Base-by-base conservation (phyloP, 441 rosid genomes). In the Erodium trifolium region DNA sequence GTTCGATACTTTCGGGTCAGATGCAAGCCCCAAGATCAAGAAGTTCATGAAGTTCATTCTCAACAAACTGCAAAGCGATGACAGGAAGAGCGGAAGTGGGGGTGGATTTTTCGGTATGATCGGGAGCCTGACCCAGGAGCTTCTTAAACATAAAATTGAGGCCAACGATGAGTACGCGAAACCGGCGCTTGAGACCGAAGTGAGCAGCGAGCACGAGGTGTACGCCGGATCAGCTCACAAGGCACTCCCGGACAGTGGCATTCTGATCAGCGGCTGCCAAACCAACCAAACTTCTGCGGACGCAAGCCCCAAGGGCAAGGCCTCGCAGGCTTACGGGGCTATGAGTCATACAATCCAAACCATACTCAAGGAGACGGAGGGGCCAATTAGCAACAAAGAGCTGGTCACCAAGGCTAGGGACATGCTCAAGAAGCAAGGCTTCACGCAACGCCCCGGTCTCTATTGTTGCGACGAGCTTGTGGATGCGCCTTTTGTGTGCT, bases 261-360 rank as follows among this genome's bases (percentile, higher is more conserved):
- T 93, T 81, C 79, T 93, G 74, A 80, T 91, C 59, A 93, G 98
- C 1, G 96, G 98, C 59, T 92, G 98, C 71, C 98, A 92, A 75
- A 86, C 86, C 10, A 78, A 88, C 80, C 96, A 93, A 80, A 89
- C 97, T 45, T 93, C 98, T n/a, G 98, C 97, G 0, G 98, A 93
- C 62, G 98, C 98, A 2, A 87, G 83, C 71, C 98, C 98, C n/a
- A 73, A 83, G 0, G 98, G 96, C 62, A 81, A 82, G 41, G 64
- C 93, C 18, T 63, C 69, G 1, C 84, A 80, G 76, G 94, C 97
- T 60, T 91, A 93, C 69, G 97, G 98, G 72, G 97, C 98, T 34
- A 84, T 89, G 66, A 93, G 98, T 86, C 91, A 93, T 64, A 91
- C 93, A 8, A 82, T 93, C 68, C 95, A 93, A 87, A 77, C 74